Conservation (phyloP, 139 green algal species). For the Chlamydomonas applanata region DNA sequence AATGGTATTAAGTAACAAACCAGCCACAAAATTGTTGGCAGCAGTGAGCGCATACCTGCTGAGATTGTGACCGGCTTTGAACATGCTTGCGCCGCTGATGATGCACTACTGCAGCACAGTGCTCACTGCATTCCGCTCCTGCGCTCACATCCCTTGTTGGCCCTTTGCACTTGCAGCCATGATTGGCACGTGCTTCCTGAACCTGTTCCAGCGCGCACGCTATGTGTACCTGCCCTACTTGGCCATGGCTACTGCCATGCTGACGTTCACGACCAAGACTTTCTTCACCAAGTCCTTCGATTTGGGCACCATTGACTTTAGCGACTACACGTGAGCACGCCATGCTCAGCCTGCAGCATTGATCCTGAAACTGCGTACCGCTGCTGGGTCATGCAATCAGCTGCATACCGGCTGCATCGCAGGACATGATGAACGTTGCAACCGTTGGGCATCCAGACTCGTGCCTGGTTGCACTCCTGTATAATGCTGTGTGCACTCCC, state of each 20-base stretch:
- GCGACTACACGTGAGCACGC: neutral
- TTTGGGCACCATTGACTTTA: neutral
- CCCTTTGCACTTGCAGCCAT: slow-evolving; percentile 5
- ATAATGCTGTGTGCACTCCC: no score
- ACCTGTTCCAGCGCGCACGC: slow-evolving; percentile 12
- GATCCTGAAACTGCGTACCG: no score
- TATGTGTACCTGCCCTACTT: slow-evolving; percentile 26
- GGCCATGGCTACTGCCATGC: slow-evolving; percentile 18
- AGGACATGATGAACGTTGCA: no score
- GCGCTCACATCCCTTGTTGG: no score
- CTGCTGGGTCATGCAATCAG: no score
- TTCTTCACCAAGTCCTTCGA: slow-evolving; percentile 31
- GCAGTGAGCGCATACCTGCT: no score
- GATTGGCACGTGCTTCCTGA: slow-evolving; percentile 18
- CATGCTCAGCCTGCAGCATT: neutral
- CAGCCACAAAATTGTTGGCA: no score
- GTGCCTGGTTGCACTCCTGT: no score
- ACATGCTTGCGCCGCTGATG: neutral
- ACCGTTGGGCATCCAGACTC: no score
- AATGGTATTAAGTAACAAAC: no score
- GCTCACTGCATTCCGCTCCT: neutral
- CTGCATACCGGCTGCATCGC: no score
- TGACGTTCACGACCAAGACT: slow-evolving; percentile 19
- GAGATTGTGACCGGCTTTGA: neutral
- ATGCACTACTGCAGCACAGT: no score